Conservation (phyloP, 257 asterid genomes). For the Solanum tarapatanum region DNA sequence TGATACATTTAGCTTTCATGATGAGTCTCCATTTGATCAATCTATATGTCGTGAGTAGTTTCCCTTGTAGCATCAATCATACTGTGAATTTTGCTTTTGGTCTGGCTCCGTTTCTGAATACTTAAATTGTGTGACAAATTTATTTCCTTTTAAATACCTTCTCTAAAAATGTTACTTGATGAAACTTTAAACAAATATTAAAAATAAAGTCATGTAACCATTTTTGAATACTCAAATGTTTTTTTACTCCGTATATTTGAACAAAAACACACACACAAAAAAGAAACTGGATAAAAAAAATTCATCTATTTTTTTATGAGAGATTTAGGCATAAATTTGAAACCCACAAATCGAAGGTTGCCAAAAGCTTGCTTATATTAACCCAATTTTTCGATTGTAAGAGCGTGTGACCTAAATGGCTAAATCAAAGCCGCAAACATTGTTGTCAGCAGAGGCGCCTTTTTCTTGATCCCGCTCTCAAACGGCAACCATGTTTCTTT, state of each 20-base stretch:
- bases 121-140: no score
- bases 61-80: no score
- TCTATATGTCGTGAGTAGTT: fast-evolving
- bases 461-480: background rate
- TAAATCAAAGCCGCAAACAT: background rate
- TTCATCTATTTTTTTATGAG: no score
- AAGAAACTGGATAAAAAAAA: no score
- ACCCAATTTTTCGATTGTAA: background rate
- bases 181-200: no score
- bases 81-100: background rate
- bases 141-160: no score
- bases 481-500: conserved; percentile 14
- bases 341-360: background rate
- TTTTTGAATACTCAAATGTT: no score
- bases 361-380: background rate
- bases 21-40: background rate
- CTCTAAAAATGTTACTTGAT: no score
- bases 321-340: background rate
- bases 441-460: background rate
- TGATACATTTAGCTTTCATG: fast-evolving
- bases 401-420: background rate
- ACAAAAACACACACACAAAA: no score
- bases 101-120: no score
- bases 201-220: no score
- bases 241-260: no score